Evolutionary conservation across 108 stramenopile genomes (phyloP).

Genomic region (Cyclotella atomus): DNA sequence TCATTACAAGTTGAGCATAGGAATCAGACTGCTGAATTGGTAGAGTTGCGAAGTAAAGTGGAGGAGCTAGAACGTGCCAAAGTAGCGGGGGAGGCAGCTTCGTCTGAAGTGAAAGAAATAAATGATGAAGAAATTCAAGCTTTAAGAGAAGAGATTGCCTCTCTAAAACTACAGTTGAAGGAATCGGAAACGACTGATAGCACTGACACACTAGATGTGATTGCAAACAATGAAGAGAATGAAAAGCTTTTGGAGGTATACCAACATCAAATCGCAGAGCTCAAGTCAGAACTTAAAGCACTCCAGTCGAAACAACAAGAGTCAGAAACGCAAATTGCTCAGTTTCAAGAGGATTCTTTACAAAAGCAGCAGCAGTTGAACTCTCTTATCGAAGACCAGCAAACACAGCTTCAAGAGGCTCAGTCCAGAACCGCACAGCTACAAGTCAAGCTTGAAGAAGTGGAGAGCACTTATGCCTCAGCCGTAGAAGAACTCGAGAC

Average conservation of each 20-base stretch:
- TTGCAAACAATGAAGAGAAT: slow-evolving; percentile 9
- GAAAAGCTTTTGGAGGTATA: neutral
- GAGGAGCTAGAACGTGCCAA: slow-evolving; percentile 19
- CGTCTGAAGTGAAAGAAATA: too few relatives aligned
- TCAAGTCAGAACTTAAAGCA: slow-evolving; percentile 19
- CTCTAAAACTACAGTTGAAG: slow-evolving; percentile 20
- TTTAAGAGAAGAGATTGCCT: slow-evolving; percentile 17
- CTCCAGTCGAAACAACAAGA: slow-evolving; percentile 7
- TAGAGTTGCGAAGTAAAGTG: slow-evolving; percentile 44
- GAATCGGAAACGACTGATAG: neutral
- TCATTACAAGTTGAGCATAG: slow-evolving; percentile 34
- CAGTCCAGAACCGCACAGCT: slow-evolving; percentile 3
- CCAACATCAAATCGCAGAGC: slow-evolving; percentile 20
- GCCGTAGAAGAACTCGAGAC: slow-evolving; percentile 13
- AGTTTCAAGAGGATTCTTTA: neutral
- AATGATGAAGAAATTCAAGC: slow-evolving; percentile 5
- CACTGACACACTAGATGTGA: too few relatives aligned
- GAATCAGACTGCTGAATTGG: slow-evolving; percentile 36
- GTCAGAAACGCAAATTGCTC: slow-evolving; percentile 2
- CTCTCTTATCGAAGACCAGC: neutral
- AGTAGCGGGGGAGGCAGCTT: neutral
- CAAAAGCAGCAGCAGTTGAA: too few relatives aligned
- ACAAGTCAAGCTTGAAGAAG: slow-evolving; percentile 1
- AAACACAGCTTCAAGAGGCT: slow-evolving; percentile 1
- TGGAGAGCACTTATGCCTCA: slow-evolving; percentile 6